Evolutionary conservation across 192 early-diverging fungal genomes (phyloP).

Genomic region (Coemansia sp.): DNA sequence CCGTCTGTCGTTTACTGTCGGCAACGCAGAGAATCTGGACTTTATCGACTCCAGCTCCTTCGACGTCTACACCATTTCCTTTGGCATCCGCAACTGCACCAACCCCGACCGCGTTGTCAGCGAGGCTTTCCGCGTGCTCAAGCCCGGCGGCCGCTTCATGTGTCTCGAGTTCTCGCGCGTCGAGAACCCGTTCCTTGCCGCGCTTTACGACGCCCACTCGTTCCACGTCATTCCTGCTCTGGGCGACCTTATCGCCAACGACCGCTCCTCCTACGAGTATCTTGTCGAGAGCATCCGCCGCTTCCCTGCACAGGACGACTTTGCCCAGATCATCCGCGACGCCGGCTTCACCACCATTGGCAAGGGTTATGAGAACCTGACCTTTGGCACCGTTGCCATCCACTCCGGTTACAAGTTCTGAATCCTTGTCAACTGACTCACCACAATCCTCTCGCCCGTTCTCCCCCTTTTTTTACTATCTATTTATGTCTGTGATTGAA

Average conservation of each 20-base stretch:
- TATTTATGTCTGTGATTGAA: no score
- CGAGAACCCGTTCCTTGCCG: slow-evolving; percentile 80
- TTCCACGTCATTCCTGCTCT: slow-evolving; percentile 91
- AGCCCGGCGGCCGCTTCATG: slow-evolving; percentile 95
- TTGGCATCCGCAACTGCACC: slow-evolving; percentile 98
- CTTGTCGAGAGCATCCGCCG: slow-evolving; percentile 94
- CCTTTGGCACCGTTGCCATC: slow-evolving; percentile 96
- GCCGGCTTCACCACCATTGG: slow-evolving; percentile 90
- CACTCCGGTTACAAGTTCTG: slow-evolving; percentile 49
- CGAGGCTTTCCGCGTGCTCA: slow-evolving; percentile 92
- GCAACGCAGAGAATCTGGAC: slow-evolving; percentile 86
- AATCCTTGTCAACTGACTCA: not conserved
- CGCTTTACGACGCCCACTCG: slow-evolving; percentile 88
- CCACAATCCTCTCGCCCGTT: not conserved
- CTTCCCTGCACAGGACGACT: slow-evolving; percentile 88
- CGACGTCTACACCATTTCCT: slow-evolving; percentile 96
- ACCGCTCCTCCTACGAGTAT: slow-evolving; percentile 94
- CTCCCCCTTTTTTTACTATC: no score
- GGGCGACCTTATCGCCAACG: slow-evolving; percentile 84
- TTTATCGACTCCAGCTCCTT: slow-evolving; percentile 73
- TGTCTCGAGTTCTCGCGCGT: slow-evolving; percentile 92
- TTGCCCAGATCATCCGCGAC: slow-evolving; percentile 87
- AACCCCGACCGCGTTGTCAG: slow-evolving; percentile 82
- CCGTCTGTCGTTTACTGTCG: slow-evolving; percentile 74
- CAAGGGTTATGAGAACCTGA: slow-evolving; percentile 89